These are phyloP conservation scores for Dissophora ornata DNA, from an alignment of 192 early-diverging fungal genomes.

Conservation along the genomic window DNA sequence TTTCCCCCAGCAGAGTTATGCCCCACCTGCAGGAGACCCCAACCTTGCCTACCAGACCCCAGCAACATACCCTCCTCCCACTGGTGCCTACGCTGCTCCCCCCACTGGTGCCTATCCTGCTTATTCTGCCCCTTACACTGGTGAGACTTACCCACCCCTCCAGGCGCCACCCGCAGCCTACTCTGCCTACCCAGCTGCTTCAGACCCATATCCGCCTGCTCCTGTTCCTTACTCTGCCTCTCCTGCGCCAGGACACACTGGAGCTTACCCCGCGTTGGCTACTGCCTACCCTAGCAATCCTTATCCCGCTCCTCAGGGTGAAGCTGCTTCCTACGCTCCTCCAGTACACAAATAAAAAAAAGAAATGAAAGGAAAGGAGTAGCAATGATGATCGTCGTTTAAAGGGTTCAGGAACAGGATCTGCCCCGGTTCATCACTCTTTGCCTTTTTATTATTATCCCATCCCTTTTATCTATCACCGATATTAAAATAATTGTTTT, in stretches of 20 bases:
- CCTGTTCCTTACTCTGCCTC: background rate
- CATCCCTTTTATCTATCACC: no score
- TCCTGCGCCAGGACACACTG: background rate
- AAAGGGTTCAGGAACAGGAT: background rate
- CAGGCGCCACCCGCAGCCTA: slow-evolving; percentile 21
- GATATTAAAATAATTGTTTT: no score
- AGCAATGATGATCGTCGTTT: no score
- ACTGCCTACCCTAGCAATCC: background rate
- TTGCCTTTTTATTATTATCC: no score
- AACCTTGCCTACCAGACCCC: slow-evolving; percentile 42
- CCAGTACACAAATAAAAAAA: slow-evolving; percentile 23
- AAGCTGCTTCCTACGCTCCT: slow-evolving; percentile 31
- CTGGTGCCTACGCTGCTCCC: slow-evolving; percentile 2
- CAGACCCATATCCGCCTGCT: slow-evolving; percentile 9
- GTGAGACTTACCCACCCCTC: slow-evolving; percentile 18
- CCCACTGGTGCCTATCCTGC: slow-evolving; percentile 12
- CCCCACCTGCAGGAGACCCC: slow-evolving; percentile 46
- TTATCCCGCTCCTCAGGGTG: slow-evolving; percentile 48
- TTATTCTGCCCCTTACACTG: slow-evolving; percentile 11
- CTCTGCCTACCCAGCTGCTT: slow-evolving; percentile 21
- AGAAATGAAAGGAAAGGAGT: background rate
- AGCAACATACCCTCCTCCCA: slow-evolving; percentile 19
- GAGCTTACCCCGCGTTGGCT: background rate
- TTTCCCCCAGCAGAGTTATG: slow-evolving; percentile 9
- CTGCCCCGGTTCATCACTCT: no score